Evolutionary conservation across 805 yeast species (phyloP).

Genomic region (Metahyphopichia silvanorum): DNA sequence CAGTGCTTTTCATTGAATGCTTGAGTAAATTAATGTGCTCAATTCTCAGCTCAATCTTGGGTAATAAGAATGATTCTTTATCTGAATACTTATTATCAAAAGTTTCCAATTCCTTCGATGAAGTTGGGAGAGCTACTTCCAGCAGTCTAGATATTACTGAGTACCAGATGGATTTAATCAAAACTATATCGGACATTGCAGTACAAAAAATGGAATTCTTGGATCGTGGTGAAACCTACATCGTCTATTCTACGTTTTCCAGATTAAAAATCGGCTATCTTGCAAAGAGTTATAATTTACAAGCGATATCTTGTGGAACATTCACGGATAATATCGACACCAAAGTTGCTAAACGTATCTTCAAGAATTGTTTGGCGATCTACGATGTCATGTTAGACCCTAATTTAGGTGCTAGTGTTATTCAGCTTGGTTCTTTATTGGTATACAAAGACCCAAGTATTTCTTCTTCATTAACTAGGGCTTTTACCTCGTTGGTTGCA

Average conservation of each 20-base stretch:
- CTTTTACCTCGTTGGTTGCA: slow-evolving; percentile 53
- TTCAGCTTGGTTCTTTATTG: slow-evolving; percentile 56
- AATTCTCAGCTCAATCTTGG: slow-evolving; percentile 27
- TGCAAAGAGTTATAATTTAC: slow-evolving; percentile 55
- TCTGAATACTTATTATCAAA: slow-evolving; percentile 25
- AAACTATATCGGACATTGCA: slow-evolving; percentile 29
- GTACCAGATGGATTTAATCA: slow-evolving; percentile 22
- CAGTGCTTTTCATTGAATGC: slow-evolving; percentile 31
- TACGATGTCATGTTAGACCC: slow-evolving; percentile 53
- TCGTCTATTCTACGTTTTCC: slow-evolving; percentile 48
- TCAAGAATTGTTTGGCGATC: slow-evolving; percentile 51
- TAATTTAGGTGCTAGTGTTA: slow-evolving; percentile 46
- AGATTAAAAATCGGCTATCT: slow-evolving; percentile 49
- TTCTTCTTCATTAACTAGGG: slow-evolving; percentile 38
- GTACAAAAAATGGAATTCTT: slow-evolving; percentile 41
- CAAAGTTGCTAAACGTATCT: slow-evolving; percentile 41
- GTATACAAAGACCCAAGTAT: slow-evolving; percentile 38
- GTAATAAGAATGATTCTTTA: slow-evolving; percentile 19
- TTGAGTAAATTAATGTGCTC: slow-evolving; percentile 34
- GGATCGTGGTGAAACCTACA: slow-evolving; percentile 56
- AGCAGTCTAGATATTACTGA: slow-evolving; percentile 17
- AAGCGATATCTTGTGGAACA: slow-evolving; percentile 59
- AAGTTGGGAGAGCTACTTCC: neutral
- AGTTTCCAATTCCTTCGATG: slow-evolving; percentile 16
- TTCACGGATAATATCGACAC: slow-evolving; percentile 43